Evolutionary conservation across 495 filamentous ascomycete genomes (phyloP), one percentile per base, ranked within the genome.

Genomic region (Trichoderma gamsii): DNA sequence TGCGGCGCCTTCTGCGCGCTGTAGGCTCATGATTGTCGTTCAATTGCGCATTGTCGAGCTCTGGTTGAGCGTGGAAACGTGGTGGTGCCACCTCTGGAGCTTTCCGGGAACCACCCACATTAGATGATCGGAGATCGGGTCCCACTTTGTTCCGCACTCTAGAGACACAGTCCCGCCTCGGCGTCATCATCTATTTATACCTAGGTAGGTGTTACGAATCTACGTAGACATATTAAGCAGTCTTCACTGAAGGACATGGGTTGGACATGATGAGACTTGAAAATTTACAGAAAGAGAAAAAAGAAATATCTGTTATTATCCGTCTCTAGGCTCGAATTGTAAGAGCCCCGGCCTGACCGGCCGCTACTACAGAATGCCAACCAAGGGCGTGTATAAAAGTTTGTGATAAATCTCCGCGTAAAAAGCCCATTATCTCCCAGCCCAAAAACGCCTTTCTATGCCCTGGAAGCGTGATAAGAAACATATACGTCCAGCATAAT

Each of bases 401-500:
- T 61, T 61, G 56, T 61, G 25, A 61, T 61, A 29, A 61, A 61
- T 29, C 56, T 61, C 25, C 56, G 29, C 56, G 25, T 15, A 32
- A 61, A 61, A 32, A 61, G 3, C 23, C 56, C 23, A 29, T 61
- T 32, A 18, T 61, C 56, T 29, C 56, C 56, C 56, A 32, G 56
- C 15, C 56, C 56, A 61, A 61, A 56, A 61, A 61, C 56, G 56
- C 56, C 56, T 61, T 32, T 32, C 56, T 25, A 32, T 61, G 56
- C 23, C 56, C 23, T 32, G 56, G 23, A 23, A 61, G 16, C 56
- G 25, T 61, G 56, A 61, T 25, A 61, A 61, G 56, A 61, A 61
- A 61, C 56, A 61, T 61, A 61, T 61, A 32, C 56, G 56, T 61
- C 56, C 56, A 61, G 56, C 56, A 61, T 61, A 61, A 61, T 61